Percentiles rank a stretch among this genome's conserved stretches.
Conservation (phyloP, 2,329 filamentous ascomycete genomes). For the Cladosporium cucumerinum region DNA sequence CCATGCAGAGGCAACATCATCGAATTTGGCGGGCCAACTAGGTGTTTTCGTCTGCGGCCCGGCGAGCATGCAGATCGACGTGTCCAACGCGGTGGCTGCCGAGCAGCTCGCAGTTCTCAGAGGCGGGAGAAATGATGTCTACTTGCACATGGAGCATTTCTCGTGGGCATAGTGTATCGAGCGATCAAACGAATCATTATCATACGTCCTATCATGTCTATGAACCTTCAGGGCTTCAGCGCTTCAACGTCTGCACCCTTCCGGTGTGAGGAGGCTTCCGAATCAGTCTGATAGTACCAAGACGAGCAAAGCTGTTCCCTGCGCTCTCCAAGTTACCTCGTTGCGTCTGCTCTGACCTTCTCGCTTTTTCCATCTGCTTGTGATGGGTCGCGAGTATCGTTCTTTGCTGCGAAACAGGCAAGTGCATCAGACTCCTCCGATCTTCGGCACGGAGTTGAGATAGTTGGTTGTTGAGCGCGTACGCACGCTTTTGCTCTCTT, state of each 20-base stretch:
- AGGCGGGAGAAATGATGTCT: conserved; percentile 34
- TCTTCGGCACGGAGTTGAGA: conserved; percentile 12
- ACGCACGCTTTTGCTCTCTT: conserved; percentile 5
- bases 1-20: conserved; percentile 17
- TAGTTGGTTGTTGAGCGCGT: conserved; percentile 4
- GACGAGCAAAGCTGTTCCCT: conserved; percentile 3
- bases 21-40: background rate
- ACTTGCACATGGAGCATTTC: conserved; percentile 50
- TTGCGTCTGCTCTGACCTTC: conserved; percentile 7
- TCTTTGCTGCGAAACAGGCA: conserved; percentile 14
- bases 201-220: background rate
- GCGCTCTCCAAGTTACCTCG: conserved; percentile 16
- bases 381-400: conserved; percentile 13
- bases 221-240: background rate
- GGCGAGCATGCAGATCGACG: conserved; percentile 47
- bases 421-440: conserved; percentile 10
- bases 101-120: conserved; percentile 40
- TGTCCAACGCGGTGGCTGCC: conserved; percentile 46
- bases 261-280: conserved; percentile 16
- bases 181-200: background rate
- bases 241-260: conserved; percentile 11
- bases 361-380: conserved; percentile 14
- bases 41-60: conserved; percentile 46
- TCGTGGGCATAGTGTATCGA: conserved; percentile 36
- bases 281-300: conserved; percentile 11